These are phyloP conservation scores for Dryas drummondii DNA, from an alignment of 306 rosid species.

Conservation along the genomic window DNA sequence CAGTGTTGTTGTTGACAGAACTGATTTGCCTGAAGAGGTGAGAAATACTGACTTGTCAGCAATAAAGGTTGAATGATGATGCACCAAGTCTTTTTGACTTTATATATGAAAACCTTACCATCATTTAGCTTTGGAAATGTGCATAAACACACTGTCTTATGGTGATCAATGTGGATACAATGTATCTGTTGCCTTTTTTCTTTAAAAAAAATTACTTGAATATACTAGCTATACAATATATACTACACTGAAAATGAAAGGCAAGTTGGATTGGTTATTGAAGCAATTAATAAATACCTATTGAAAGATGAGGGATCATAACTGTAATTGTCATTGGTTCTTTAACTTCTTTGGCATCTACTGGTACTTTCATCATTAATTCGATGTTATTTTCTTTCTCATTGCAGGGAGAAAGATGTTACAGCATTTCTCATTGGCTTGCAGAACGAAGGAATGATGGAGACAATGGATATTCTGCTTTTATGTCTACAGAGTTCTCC, in stretches of 20 bases:
- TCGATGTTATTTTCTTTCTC: conserved; percentile 2
- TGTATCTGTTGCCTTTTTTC: not conserved
- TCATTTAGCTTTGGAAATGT: not conserved
- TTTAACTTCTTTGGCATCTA: not conserved
- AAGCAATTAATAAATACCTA: not conserved
- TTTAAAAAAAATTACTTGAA: not conserved
- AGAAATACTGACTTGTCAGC: not conserved
- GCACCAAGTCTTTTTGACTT: not conserved
- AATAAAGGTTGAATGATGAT: not conserved
- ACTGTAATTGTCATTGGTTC: not conserved
- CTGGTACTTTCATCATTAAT: not conserved
- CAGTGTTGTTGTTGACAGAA: conserved; percentile 53
- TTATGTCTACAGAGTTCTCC: conserved; percentile 47
- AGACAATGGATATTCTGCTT: conserved; percentile 49
- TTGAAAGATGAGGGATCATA: not conserved
- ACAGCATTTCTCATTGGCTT: conserved; percentile 48
- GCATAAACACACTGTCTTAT: not conserved
- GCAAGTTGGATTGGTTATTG: not conserved
- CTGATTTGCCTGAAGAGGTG: conserved; percentile 60
- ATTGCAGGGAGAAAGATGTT: conserved; percentile 65
- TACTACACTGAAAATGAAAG: not conserved
- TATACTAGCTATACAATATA: too few relatives aligned
- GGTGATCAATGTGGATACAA: not conserved
- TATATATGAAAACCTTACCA: not conserved
- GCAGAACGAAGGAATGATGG: conserved; percentile 44